phyloP scores from a whole-genome alignment of 1,284 basidiomycete species.

The Trichosporon faecale region DNA sequence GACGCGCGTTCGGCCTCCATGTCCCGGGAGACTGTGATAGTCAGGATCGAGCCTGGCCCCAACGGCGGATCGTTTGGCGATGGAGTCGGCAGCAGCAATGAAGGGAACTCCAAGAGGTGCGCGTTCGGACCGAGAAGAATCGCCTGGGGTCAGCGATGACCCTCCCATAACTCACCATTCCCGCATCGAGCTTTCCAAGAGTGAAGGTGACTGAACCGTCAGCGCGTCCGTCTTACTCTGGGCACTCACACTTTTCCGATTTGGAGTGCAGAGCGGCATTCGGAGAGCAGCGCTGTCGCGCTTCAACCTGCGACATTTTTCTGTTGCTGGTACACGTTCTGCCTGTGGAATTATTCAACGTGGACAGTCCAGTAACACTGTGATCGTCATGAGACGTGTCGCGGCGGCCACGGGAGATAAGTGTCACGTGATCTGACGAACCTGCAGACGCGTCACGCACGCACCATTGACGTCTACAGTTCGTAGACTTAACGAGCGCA shows the following conservation, averaged over 20 bases:
- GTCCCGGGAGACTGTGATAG: slow-evolving; percentile 87
- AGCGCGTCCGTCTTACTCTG: slow-evolving; percentile 7
- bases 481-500: too few relatives aligned
- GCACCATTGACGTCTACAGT: too few relatives aligned
- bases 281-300: neutral
- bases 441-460: neutral
- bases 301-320: slow-evolving; percentile 11
- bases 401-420: neutral
- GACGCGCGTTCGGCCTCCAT: slow-evolving; percentile 73
- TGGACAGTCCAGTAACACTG: neutral
- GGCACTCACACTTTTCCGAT: slow-evolving; percentile 25
- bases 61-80: slow-evolving; percentile 62
- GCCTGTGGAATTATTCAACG: too few relatives aligned
- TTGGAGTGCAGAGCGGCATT: slow-evolving; percentile 13
- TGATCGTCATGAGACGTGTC: slow-evolving; percentile 1
- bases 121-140: slow-evolving; percentile 87
- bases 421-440: neutral
- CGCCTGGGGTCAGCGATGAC: slow-evolving; percentile 20
- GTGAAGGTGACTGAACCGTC: slow-evolving; percentile 59
- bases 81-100: slow-evolving; percentile 69
- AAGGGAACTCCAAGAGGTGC: slow-evolving; percentile 93
- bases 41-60: slow-evolving; percentile 90
- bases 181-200: slow-evolving; percentile 64
- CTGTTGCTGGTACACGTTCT: neutral
- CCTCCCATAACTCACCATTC: slow-evolving; percentile 43